Evolutionary conservation across 768 basidiomycete genomes (phyloP).

Genomic region (Arthromyces matolae): DNA sequence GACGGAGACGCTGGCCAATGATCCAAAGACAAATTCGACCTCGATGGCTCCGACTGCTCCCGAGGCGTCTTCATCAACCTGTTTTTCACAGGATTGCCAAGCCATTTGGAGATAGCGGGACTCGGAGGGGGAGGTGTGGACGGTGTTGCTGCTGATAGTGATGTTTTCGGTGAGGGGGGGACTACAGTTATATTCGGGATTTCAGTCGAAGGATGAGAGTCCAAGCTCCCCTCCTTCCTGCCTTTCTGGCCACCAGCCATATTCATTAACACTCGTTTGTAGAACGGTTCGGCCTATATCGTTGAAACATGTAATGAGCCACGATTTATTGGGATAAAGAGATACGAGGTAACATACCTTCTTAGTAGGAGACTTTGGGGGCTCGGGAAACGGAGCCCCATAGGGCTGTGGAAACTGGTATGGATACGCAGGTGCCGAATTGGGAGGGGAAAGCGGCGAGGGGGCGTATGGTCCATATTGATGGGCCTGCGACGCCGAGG

Average conservation of each 20-base stretch:
- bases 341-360: background rate
- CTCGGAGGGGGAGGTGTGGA: background rate
- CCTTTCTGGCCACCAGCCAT: background rate
- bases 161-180: too few relatives aligned
- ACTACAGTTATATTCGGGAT: too few relatives aligned
- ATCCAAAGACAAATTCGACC: slow-evolving; percentile 1
- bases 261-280: slow-evolving; percentile 2
- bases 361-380: background rate
- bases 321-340: background rate
- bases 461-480: slow-evolving; percentile 1
- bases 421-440: slow-evolving; percentile 7
- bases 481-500: background rate
- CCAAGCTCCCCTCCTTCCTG: too few relatives aligned
- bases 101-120: background rate
- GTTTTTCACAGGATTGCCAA: slow-evolving; percentile 1
- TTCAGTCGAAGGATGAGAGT: too few relatives aligned
- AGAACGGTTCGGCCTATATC: background rate
- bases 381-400: slow-evolving; percentile 2
- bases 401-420: background rate
- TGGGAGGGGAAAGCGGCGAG: slow-evolving; percentile 2
- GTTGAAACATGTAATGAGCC: background rate
- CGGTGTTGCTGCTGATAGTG: too few relatives aligned
- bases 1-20: background rate
- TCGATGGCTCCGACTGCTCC: background rate
- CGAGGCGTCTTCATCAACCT: background rate